Conservation (phyloP, 2,329 filamentous ascomycete species). For the Zelopaecilomyces penicillatus region DNA sequence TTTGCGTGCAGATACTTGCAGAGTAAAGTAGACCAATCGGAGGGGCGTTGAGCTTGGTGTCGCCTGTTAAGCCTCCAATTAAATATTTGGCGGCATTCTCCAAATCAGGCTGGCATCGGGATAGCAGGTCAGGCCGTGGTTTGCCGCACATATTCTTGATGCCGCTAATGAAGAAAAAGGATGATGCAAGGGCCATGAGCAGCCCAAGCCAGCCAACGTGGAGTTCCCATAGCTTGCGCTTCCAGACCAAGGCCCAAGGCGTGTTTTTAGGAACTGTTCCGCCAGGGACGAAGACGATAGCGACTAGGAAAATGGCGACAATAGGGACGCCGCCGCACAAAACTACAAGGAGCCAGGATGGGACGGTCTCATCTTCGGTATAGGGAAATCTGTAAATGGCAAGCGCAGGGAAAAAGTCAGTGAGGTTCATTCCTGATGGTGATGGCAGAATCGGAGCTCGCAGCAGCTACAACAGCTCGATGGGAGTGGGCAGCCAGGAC, state of each 20-base stretch:
- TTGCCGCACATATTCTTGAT: slow-evolving; percentile 71
- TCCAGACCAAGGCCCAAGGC: slow-evolving; percentile 60
- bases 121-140: slow-evolving; percentile 73
- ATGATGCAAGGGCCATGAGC: slow-evolving; percentile 59
- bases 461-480: too few relatives aligned
- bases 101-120: slow-evolving; percentile 69
- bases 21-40: slow-evolving; percentile 59
- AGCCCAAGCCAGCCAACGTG: slow-evolving; percentile 81
- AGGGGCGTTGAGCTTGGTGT: slow-evolving; percentile 27
- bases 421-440: not conserved
- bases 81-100: slow-evolving; percentile 49
- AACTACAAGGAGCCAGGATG: slow-evolving; percentile 55
- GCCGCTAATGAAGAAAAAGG: slow-evolving; percentile 75
- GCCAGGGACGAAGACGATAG: slow-evolving; percentile 64
- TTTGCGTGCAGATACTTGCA: slow-evolving; percentile 66
- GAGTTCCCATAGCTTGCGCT: slow-evolving; percentile 82
- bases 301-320: slow-evolving; percentile 58
- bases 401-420: not conserved
- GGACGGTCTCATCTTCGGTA: slow-evolving; percentile 62
- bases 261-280: slow-evolving; percentile 55
- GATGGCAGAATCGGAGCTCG: not conserved
- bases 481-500: slow-evolving; percentile 1
- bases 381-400: slow-evolving; percentile 53
- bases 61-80: slow-evolving; percentile 51
- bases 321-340: slow-evolving; percentile 57